Base-by-base conservation (phyloP, 192 early-diverging fungal genomes). In the Spizellomyces punctatus region DNA sequence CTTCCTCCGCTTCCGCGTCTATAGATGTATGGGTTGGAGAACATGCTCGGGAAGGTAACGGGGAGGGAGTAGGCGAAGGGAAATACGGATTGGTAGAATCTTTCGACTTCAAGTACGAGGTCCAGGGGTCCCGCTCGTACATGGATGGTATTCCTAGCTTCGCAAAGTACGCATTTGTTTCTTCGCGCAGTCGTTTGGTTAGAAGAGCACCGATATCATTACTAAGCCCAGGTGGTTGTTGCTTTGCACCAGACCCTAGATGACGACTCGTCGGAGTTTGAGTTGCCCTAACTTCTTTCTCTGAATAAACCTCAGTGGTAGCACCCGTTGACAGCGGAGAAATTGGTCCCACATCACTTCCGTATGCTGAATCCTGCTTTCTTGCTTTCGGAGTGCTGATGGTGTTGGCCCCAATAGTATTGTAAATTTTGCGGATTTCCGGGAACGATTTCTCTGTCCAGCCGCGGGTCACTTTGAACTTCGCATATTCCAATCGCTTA, bases 381-480 rank as follows among this genome's bases (percentile, higher is more conserved):
- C 14, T 54, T n/a, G 50, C 50, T 12, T 19, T n/a, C 17, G 50
- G 50, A 19, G 50, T 54, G 17, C 14, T n/a, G 50, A 41, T 17
- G 6, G 59, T 61, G 17, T 61, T 61, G 16, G 59, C 22, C 14
- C 22, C 59, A 17, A 41, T 6, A 61, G 14, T 16, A 14, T 14
- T 14, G 44, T 52, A 72, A 10, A 64, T 19, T 21, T 63, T 44
- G 44, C 60, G 57, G 21, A 72, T 45, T 56, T 72, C 71, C 6
- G 12, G 27, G 6, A 72, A 72, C 9, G 60, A 54, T 14, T 72
- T 63, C 9, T 64, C 36, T 7, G 17, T 16, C 61, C 71, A 72
- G 41, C 71, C 71, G n/a, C 60, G 71, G 14, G 36, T 21, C 14
- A 72, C 55, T 47, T 72, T 72, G 71, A 72, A 64, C 27, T n/a